A percentile compares a stretch with the other conserved stretches of the same genome.
These are phyloP conservation scores for Alternaria viburni DNA, from an alignment of 2,329 filamentous ascomycete genomes.

Conservation along the genomic window DNA sequence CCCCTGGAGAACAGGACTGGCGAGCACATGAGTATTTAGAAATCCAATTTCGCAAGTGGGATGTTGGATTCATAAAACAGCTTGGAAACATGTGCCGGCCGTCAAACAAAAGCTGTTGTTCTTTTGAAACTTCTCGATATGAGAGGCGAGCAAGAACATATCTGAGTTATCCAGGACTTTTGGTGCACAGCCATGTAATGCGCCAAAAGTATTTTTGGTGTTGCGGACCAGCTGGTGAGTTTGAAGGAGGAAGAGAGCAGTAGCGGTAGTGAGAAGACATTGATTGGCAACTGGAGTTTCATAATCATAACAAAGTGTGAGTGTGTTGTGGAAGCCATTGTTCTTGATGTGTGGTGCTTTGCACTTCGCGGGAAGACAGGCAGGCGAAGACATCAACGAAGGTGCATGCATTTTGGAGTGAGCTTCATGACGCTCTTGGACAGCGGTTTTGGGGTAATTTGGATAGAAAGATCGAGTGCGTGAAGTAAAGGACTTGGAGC, in stretches of 20 bases:
- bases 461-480: neutral
- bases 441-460: accelerated
- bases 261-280: neutral
- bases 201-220: too few relatives aligned
- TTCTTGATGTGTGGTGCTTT: neutral
- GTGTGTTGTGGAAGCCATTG: neutral
- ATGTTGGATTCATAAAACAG: too few relatives aligned
- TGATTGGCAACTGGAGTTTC: neutral
- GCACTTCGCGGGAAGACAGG: neutral
- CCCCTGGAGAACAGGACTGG: neutral
- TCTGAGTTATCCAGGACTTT: neutral
- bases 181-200: neutral
- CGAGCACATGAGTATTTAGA: neutral
- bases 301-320: neutral
- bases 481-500: neutral
- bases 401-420: too few relatives aligned
- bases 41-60: too few relatives aligned
- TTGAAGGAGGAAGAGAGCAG: neutral
- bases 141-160: neutral
- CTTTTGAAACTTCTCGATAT: neutral
- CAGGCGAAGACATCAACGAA: neutral
- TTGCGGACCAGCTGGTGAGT: neutral
- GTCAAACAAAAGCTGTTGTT: neutral
- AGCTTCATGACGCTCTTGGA: accelerated
- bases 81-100: neutral